Evolutionary conservation across 164 flowering plant species (phyloP).

Genomic region (Aristolochia contorta): DNA sequence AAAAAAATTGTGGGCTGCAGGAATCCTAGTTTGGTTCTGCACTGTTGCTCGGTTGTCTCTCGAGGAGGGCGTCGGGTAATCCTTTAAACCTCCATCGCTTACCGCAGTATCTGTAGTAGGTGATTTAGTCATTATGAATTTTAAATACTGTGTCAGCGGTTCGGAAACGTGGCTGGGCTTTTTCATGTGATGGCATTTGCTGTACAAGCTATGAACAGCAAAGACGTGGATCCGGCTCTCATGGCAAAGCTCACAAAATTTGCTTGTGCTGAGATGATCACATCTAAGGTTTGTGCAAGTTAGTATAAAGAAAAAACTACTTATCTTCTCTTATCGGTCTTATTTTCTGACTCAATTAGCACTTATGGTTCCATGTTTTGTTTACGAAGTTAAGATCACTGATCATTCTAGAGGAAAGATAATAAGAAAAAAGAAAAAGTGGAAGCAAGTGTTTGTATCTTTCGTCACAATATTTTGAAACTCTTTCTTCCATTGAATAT

Average conservation of each 20-base stretch:
- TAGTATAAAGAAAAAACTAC: background rate
- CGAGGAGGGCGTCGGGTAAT: conserved; percentile 91
- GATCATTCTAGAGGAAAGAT: too few species aligned
- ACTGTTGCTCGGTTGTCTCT: conserved; percentile 64
- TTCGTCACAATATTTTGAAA: too few species aligned
- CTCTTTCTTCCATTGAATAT: too few species aligned
- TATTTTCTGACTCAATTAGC: background rate
- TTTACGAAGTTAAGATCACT: too few species aligned
- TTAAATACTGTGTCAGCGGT: conserved; percentile 37
- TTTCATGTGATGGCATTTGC: conserved; percentile 82
- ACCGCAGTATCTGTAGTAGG: background rate
- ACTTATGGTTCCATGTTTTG: too few species aligned
- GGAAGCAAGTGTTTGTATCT: too few species aligned
- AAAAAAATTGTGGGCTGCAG: conserved; percentile 20
- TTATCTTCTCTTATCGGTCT: background rate
- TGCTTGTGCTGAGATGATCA: conserved; percentile 74
- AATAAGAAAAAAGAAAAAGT: too few species aligned
- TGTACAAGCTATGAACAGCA: conserved; percentile 45
- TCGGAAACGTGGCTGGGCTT: conserved; percentile 80
- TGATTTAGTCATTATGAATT: background rate
- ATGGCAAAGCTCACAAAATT: conserved; percentile 75
- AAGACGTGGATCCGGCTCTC: conserved; percentile 53
- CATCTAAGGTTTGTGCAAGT: conserved; percentile 55
- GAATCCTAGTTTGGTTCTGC: conserved; percentile 78
- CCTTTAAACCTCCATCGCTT: background rate